These are phyloP conservation scores for Neurospora tetraspora DNA, from an alignment of 495 filamentous ascomycete genomes.

Conservation along the genomic window DNA sequence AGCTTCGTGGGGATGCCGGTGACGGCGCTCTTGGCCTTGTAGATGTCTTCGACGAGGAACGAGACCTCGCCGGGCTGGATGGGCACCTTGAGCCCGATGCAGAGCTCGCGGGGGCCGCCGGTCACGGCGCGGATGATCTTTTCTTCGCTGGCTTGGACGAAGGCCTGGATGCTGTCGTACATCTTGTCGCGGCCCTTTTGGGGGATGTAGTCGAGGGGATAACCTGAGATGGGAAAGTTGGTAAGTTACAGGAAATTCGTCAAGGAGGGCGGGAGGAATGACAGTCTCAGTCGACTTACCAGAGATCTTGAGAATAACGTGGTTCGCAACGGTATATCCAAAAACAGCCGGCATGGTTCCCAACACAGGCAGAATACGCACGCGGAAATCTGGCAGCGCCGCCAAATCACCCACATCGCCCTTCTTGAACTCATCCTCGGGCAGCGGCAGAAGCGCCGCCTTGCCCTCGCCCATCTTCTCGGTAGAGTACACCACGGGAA, in stretches of 20 bases:
- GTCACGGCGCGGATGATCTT: constrained; percentile 47
- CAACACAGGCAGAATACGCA: constrained; percentile 85
- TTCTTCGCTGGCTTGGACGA: constrained; percentile 67
- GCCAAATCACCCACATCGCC: constrained; percentile 82
- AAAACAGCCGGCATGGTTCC: constrained; percentile 97
- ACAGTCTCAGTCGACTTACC: constrained; percentile 15
- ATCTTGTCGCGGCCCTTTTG: constrained; percentile 81
- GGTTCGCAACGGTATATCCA: constrained; percentile 81
- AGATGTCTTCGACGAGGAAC: constrained; percentile 86
- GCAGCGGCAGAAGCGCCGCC: constrained; percentile 73
- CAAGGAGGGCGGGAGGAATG: neutral
- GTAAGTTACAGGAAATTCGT: neutral
- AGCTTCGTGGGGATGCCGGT: constrained; percentile 72
- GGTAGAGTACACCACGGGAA: constrained; percentile 86
- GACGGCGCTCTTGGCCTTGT: constrained; percentile 69
- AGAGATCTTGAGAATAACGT: constrained; percentile 77
- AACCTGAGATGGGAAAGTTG: constrained; percentile 35
- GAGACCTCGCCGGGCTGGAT: constrained; percentile 69
- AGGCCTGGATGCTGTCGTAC: constrained; percentile 69
- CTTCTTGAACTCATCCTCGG: constrained; percentile 80
- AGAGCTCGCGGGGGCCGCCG: constrained; percentile 44
- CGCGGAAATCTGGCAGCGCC: constrained; percentile 82
- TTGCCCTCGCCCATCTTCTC: constrained; percentile 90
- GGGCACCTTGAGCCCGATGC: constrained; percentile 62
- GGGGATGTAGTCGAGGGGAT: constrained; percentile 73